Base-by-base conservation (phyloP, 225 moss, liverwort and hornwort genomes). In the Lunularia cruciata region DNA sequence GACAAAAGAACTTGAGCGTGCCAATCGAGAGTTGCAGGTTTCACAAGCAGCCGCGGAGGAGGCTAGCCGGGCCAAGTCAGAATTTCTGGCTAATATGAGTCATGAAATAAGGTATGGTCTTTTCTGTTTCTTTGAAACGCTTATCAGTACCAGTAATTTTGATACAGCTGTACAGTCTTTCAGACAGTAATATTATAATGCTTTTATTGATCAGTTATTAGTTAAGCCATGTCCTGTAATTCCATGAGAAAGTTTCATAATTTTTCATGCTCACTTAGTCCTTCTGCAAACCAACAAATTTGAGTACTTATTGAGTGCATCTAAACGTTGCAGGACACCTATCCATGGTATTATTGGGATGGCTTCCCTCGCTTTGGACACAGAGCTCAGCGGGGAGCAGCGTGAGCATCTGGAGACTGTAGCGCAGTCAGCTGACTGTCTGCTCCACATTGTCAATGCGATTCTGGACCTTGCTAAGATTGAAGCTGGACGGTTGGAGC, bases 311-410 rank as follows among this genome's bases (percentile, higher is more conserved):
- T n/a, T n/a, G n/a, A n/a, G n/a, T n/a, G n/a, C n/a, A n/a, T n/a
- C n/a, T n/a, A n/a, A n/a, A n/a, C n/a, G n/a, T n/a, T 83, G 75
- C 85, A 95, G 92, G 83, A 95, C 95, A 47, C 95, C 92, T 42
- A 95, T 95, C 39, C 92, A 95, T 74, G 95, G 89, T 27, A 95
- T 95, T 58, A 90, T 92, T 63, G 95, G 95, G 54, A 95, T 95
- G 95, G 92, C 95, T 56, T 95, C 89, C 31, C 76, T 95, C 57
- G 90, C 92, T 25, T 60, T 95, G 51, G 92, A 95, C 80, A 95
- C 92, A 3, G 81, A 84, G 28, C 79, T 95, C 28, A 90, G 88
- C 39, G 88, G 84, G 26, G 92, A 95, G 78, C 95, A 92, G 78
- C 95, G 92, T 25, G 95, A 95, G 75, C 92, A 95, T 80, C 81